A percentile compares a stretch with the other conserved stretches of the same genome.
Evolutionary conservation across 139 green algal species (phyloP).

Genomic region (Tetraselmis chui): DNA sequence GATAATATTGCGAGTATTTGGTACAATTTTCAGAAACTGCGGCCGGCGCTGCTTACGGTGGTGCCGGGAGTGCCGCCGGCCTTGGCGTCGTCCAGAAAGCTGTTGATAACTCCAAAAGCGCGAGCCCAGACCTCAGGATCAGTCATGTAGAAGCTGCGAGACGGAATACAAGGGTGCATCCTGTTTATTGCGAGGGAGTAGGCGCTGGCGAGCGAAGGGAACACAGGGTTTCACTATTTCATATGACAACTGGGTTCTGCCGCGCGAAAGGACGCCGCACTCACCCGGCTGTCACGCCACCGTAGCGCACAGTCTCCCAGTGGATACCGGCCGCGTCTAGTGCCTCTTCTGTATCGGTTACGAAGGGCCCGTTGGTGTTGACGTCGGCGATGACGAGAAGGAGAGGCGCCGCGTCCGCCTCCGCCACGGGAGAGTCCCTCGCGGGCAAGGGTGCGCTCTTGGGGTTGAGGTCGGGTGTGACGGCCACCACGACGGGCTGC

Average conservation of each 20-base stretch:
- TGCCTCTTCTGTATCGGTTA: background rate
- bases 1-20: too few species aligned
- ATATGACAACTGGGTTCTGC: too few species aligned
- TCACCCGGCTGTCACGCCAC: background rate
- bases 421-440: background rate
- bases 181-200: too few species aligned
- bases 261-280: too few species aligned
- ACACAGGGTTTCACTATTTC: too few species aligned
- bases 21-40: too few species aligned
- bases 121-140: background rate
- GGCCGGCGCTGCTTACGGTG: background rate
- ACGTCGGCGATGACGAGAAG: background rate
- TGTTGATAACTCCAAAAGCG: background rate
- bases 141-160: background rate
- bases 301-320: background rate
- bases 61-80: background rate
- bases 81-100: background rate
- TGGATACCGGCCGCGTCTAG: background rate
- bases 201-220: too few species aligned
- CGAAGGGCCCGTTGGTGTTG: background rate
- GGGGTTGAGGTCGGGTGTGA: background rate
- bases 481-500: background rate
- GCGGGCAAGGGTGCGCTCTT: background rate
- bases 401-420: background rate
- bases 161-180: too few species aligned